Conservation (phyloP, 2,329 filamentous ascomycete species). For the Colletotrichum truncatum region DNA sequence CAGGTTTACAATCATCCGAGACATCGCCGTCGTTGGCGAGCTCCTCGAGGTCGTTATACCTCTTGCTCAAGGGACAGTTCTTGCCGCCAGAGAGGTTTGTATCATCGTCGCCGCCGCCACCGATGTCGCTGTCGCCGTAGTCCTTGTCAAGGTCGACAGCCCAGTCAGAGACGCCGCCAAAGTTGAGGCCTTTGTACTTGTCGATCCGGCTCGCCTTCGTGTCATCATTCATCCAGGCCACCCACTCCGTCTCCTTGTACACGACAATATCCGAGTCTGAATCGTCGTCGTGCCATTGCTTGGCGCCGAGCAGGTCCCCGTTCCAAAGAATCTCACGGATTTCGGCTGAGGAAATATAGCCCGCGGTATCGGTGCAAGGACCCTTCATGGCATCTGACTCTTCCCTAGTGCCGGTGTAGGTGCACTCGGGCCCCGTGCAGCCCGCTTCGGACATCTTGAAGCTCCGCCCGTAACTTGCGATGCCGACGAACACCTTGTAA, state of each 20-base stretch:
- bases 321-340: conserved; percentile 34
- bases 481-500: conserved; percentile 41
- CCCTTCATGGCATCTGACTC: conserved; percentile 36
- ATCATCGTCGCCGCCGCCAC: no score
- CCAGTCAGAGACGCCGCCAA: conserved; percentile 43
- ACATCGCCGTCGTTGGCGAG: no score
- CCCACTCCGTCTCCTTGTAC: conserved; percentile 42
- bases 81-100: no score
- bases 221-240: conserved; percentile 41
- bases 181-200: conserved; percentile 36
- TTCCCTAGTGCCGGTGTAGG: conserved; percentile 32
- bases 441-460: conserved; percentile 42
- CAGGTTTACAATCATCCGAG: no score
- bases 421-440: conserved; percentile 39
- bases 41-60: no score
- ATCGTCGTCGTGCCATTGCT: not conserved
- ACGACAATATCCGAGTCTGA: conserved; percentile 25
- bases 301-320: not conserved
- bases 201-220: conserved; percentile 35
- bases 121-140: not conserved
- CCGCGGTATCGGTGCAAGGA: conserved; percentile 38
- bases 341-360: conserved; percentile 44
- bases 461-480: conserved; percentile 41
- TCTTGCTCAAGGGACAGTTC: no score
- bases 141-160: conserved; percentile 39